Conservation (phyloP, 805 yeast species). For the Priceomyces fermenticarens region DNA sequence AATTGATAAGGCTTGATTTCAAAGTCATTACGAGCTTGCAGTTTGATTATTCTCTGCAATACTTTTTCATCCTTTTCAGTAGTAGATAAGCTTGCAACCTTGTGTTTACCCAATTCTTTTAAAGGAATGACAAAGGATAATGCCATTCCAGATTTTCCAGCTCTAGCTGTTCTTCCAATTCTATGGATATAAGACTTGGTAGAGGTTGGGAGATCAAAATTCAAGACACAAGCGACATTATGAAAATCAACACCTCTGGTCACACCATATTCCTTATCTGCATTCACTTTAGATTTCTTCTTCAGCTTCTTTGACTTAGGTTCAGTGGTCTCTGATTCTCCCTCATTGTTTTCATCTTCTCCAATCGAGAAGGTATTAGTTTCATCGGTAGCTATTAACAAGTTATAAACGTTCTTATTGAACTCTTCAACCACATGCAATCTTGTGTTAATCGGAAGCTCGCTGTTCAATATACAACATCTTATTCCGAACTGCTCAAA, state of each 20-base stretch:
- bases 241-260: slow-evolving; percentile 96
- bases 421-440: slow-evolving; percentile 94
- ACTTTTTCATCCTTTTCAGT: slow-evolving; percentile 87
- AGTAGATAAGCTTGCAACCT: slow-evolving; percentile 64
- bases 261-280: slow-evolving; percentile 84
- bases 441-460: slow-evolving; percentile 88
- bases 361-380: slow-evolving; percentile 55
- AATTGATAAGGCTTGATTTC: slow-evolving; percentile 85
- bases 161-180: slow-evolving; percentile 96
- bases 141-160: slow-evolving; percentile 93
- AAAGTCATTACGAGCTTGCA: slow-evolving; percentile 70
- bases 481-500: slow-evolving; percentile 92
- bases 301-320: slow-evolving; percentile 11
- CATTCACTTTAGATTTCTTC: slow-evolving; percentile 30
- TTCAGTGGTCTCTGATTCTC: slow-evolving; percentile 13
- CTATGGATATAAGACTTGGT: slow-evolving; percentile 90
- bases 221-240: slow-evolving; percentile 93
- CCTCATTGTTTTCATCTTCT: slow-evolving; percentile 31
- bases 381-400: slow-evolving; percentile 95
- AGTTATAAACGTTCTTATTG: slow-evolving; percentile 81
- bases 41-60: slow-evolving; percentile 67
- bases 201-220: slow-evolving; percentile 89
- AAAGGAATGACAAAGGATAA: slow-evolving; percentile 85
- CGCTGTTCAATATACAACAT: slow-evolving; percentile 85
- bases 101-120: slow-evolving; percentile 86